Evolutionary conservation across 257 asterid species (phyloP).

Genomic region (Rauvolfia tetraphylla): DNA sequence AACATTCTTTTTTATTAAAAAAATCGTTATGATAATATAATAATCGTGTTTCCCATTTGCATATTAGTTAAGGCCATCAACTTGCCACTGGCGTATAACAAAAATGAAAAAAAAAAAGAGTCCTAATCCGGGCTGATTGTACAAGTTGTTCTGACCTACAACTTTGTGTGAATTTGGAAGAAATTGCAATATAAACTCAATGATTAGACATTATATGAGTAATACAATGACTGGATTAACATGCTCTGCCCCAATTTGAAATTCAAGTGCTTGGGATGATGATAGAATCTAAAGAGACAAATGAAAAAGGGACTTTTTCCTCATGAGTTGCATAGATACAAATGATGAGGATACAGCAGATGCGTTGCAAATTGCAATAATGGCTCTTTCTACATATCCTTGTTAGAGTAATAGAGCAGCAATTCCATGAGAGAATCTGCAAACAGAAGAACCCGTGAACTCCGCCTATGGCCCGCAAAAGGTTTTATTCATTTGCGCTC

Average conservation of each 20-base stretch:
- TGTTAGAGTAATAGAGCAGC: neutral
- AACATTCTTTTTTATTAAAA: too few species aligned
- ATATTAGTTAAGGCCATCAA: too few species aligned
- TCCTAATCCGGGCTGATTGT: too few species aligned
- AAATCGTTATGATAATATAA: too few species aligned
- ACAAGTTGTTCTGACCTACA: too few species aligned
- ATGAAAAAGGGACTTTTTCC: too few species aligned
- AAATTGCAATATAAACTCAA: neutral
- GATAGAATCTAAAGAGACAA: neutral
- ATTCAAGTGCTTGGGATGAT: too few species aligned
- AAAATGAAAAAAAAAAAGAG: too few species aligned
- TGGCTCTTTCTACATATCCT: neutral
- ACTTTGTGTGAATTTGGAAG: neutral
- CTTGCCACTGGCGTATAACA: too few species aligned
- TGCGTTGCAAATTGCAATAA: neutral
- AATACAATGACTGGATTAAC: neutral
- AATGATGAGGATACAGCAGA: neutral
- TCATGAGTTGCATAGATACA: too few species aligned
- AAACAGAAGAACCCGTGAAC: conserved; percentile 36
- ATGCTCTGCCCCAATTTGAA: too few species aligned
- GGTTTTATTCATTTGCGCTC: neutral
- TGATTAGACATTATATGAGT: neutral
- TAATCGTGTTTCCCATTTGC: too few species aligned
- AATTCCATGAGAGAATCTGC: conserved; percentile 27
- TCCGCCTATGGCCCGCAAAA: conserved; percentile 16